Evolutionary conservation across 371 early-diverging fungal genomes (phyloP), one percentile per base, ranked within the genome.

Genomic region (Mortierella sp.): DNA sequence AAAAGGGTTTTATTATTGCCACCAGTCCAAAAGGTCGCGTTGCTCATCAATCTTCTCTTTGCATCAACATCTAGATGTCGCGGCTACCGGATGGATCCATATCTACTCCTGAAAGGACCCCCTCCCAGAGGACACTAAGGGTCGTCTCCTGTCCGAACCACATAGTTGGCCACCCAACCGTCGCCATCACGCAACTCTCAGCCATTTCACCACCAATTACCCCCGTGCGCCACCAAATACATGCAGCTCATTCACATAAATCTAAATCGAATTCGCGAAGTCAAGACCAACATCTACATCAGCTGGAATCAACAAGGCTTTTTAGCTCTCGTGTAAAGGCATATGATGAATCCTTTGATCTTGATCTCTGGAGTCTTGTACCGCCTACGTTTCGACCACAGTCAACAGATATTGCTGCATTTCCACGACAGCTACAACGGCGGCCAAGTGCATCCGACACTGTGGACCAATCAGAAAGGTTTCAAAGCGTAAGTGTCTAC

Each of bases 161-260:
- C 55, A 53, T 31, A 4, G 37, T 29, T 8, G 69, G 75, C 3
- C 75, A 75, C 29, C 68, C 75, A 4, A 61, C 68, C 54, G 35
- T 75, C 34, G 26, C 64, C 23, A 9, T 75, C 61, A 58, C 68
- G 9, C 75, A 64, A 10, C 28, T 53, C 35, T 42, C 55, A 3
- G 40, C 40, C 15, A 26, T 62, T n/a, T 60, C 66, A 9, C 58
- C 66, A 13, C 54, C 75, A 51, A 35, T 64, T 53, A 31, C 51
- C 19, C 63, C 45, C 4, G 17, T 22, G 9, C 69, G 69, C 75
- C 75, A 68, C 69, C 75, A 75, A 64, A 58, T 32, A 58, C 61
- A 55, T 22, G 19, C 9, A 19, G 28, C 10, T 9, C 55, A 58
- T 23, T 47, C 40, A 15, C 15, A 57, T 22, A 29, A 56, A 22